These are phyloP conservation scores for Przewalskia tangutica DNA, from an alignment of 257 asterid genomes.

Conservation along the genomic window DNA sequence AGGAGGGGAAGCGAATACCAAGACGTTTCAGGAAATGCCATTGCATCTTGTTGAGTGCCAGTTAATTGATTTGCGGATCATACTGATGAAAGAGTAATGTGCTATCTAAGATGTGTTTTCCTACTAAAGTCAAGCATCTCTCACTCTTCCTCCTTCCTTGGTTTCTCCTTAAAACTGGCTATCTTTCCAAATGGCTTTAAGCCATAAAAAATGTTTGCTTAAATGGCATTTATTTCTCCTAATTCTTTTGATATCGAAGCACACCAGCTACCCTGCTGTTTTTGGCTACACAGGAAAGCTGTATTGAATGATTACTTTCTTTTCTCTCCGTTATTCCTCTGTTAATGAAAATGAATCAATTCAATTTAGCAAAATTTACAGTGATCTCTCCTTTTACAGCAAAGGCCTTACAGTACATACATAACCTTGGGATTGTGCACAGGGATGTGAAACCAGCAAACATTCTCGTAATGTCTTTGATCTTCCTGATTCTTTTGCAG, in stretches of 20 bases:
- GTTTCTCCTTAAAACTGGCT: not conserved
- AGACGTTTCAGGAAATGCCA: not conserved
- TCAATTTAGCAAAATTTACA: constrained; percentile 11
- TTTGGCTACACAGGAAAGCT: not conserved
- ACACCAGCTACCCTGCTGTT: not conserved
- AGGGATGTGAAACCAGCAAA: constrained; percentile 98
- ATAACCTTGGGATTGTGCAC: constrained; percentile 86
- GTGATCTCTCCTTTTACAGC: constrained; percentile 56
- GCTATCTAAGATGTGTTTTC: not conserved
- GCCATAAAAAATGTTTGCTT: not conserved
- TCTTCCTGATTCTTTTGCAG: constrained; percentile 6
- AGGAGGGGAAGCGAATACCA: not conserved
- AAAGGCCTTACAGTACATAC: constrained; percentile 71
- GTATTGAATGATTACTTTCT: not conserved
- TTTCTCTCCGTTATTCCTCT: not conserved
- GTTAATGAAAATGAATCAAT: not conserved
- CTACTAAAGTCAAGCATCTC: not conserved
- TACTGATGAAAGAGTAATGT: not conserved
- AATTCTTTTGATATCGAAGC: not conserved
- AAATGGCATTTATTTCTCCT: not conserved
- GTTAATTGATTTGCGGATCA: not conserved
- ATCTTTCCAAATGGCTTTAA: not conserved
- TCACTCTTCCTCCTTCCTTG: not conserved
- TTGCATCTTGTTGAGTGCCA: not conserved
- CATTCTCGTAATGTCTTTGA: constrained; percentile 69